Evolutionary conservation across 768 basidiomycete species (phyloP), one percentile per base, ranked within the genome.

Genomic region (Galerina sulciceps): DNA sequence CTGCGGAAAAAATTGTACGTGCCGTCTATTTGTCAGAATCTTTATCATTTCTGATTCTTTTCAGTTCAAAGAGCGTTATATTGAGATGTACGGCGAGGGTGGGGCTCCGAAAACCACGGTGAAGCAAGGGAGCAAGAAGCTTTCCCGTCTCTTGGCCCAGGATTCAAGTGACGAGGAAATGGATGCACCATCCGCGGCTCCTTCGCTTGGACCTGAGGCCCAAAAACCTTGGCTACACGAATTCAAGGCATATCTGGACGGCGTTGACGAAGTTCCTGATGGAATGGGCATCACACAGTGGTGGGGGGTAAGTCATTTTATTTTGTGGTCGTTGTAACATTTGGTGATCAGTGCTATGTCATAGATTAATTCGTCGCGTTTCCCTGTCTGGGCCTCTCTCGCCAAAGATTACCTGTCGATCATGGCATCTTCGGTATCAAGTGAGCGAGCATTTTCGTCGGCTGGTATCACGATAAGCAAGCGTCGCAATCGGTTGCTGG

Each of bases 391-490:
- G 76, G 71, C 70, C 0, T 73, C 73, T 0, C 65, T 79, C 1
- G 74, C 77, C 9, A 56, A 63, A 8, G 76, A 79, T 54, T 73
- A 74, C 23, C 68, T 79, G 9, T 47, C 74, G 1, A 71, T 80
- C 22, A 77, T 78, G 73, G 72, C 73, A 9, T 73, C 73, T 0
- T 75, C 71, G 1, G 76, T 79, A 9, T 78, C 76, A 4, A 75
- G 73, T 64, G 74, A 79, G 60, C 67, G 67, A 9, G 77, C 75
- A 6, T 80, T 81, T 59, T 80, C 73, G 0, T 63, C 68, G 3
- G 76, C 70, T 10, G 75, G 76, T 5, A 76, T 79, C 23, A 79
- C 77, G 0, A 70, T 78, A 41, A 69, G 60, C 13, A 76, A 76
- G 57, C 69, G 63, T 18, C 65, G 68, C 4, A 77, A 73, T 53